Evolutionary conservation across 2,329 filamentous ascomycete species (phyloP).

Genomic region (Xylariaceae sp.): DNA sequence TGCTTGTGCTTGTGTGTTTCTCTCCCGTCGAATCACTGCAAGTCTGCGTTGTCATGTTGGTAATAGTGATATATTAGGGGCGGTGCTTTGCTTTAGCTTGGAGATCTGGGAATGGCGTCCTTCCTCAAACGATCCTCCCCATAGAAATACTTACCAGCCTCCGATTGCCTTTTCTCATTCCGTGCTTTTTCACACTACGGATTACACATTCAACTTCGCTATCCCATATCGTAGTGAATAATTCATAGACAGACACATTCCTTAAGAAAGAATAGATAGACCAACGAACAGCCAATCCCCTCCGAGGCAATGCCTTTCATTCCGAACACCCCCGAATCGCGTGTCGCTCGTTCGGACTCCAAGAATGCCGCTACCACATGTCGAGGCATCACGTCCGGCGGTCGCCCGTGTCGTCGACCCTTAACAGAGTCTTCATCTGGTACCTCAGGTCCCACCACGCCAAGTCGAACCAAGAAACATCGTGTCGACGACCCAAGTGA

Average conservation of each 20-base stretch:
- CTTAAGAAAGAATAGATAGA: neutral
- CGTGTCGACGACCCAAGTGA: conserved; percentile 48
- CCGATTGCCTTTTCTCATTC: neutral
- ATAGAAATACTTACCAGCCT: neutral
- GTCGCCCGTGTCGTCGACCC: conserved; percentile 75
- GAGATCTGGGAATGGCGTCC: neutral
- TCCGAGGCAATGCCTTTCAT: conserved; percentile 55
- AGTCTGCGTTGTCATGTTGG: conserved; percentile 9
- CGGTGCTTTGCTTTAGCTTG: neutral
- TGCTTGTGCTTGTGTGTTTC: neutral
- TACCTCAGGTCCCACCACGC: conserved; percentile 25
- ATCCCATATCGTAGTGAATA: too few relatives aligned
- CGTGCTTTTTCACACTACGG: neutral
- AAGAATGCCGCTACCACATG: conserved; percentile 81
- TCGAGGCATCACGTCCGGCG: conserved; percentile 75
- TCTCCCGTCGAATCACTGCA: conserved; percentile 13
- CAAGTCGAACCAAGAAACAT: conserved; percentile 30
- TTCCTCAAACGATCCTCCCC: neutral
- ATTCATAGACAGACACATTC: neutral
- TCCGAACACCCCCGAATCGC: conserved; percentile 72
- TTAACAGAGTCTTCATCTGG: conserved; percentile 40
- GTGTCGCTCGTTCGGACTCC: conserved; percentile 74
- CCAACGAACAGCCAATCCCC: neutral
- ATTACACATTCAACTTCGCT: neutral
- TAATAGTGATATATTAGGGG: conserved; percentile 1